A percentile compares a stretch with the other conserved stretches of the same genome.
Evolutionary conservation across 306 rosid genomes (phyloP).

Genomic region (Prosopis cineraria): DNA sequence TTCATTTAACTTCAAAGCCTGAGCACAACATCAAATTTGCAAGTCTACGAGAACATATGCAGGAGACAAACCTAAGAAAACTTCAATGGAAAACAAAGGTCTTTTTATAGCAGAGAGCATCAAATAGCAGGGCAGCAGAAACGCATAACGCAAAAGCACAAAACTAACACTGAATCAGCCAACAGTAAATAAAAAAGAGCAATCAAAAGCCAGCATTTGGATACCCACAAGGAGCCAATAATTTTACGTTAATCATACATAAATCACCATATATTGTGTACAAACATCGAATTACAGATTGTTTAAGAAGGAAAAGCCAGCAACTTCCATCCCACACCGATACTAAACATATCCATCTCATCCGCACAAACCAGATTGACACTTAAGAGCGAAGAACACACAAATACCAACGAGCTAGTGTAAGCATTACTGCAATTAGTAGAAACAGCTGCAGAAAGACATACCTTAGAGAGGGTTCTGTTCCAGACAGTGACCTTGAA

Average conservation of each 20-base stretch:
- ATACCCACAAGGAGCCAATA: constrained; percentile 1
- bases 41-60: background rate
- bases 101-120: background rate
- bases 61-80: background rate
- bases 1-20: background rate
- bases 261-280: constrained; percentile 6
- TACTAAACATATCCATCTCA: background rate
- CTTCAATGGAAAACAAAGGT: background rate
- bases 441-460: background rate
- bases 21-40: background rate
- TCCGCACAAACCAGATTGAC: constrained; percentile 2
- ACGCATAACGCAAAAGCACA: background rate
- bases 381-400: background rate
- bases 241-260: background rate
- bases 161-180: background rate
- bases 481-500: constrained; percentile 88
- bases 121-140: background rate
- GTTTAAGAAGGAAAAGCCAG: background rate
- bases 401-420: background rate
- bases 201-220: background rate
- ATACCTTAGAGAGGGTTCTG: constrained; percentile 81
- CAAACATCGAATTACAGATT: background rate
- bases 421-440: background rate
- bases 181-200: background rate
- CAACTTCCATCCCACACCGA: background rate